These are phyloP conservation scores for Cordyceps cicadae DNA, from an alignment of 2,329 filamentous ascomycete species.

Conservation along the genomic window DNA sequence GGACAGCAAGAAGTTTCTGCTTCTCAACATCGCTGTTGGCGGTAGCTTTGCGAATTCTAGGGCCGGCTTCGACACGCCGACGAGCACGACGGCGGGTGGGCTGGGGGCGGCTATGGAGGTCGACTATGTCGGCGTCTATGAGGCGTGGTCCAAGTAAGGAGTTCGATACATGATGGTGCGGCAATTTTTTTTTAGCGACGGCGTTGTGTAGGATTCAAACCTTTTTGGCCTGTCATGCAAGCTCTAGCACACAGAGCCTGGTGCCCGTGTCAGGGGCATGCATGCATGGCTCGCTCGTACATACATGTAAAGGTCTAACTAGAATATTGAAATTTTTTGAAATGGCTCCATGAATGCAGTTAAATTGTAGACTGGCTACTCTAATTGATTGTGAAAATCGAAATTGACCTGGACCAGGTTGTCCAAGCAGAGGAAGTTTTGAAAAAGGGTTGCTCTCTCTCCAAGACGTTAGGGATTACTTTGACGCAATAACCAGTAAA, in stretches of 20 bases:
- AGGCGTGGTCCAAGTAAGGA: not conserved
- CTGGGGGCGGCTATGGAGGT: slow-evolving; percentile 28
- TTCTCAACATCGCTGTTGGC: slow-evolving; percentile 34
- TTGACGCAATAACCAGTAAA: not conserved
- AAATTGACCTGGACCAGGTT: not conserved
- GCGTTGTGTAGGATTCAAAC: not conserved
- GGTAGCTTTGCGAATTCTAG: slow-evolving; percentile 29
- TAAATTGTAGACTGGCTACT: not conserved
- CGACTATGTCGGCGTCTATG: slow-evolving; percentile 31
- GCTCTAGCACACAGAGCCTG: not conserved
- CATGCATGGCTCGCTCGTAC: not conserved
- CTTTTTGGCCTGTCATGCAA: not conserved
- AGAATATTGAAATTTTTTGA: no score
- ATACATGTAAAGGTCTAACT: not conserved
- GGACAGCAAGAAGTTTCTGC: slow-evolving; percentile 24
- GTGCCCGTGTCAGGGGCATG: not conserved
- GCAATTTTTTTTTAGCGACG: not conserved
- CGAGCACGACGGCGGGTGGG: slow-evolving; percentile 24
- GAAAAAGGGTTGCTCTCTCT: not conserved
- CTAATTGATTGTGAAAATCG: not conserved
- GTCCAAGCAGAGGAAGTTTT: no score
- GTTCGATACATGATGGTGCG: no score
- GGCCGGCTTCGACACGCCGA: slow-evolving; percentile 26
- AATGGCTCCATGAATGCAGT: no score
- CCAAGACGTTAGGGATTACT: not conserved